These are phyloP conservation scores for Sporobolomyces pararoseus DNA, from an alignment of 768 basidiomycete genomes.

Conservation along the genomic window DNA sequence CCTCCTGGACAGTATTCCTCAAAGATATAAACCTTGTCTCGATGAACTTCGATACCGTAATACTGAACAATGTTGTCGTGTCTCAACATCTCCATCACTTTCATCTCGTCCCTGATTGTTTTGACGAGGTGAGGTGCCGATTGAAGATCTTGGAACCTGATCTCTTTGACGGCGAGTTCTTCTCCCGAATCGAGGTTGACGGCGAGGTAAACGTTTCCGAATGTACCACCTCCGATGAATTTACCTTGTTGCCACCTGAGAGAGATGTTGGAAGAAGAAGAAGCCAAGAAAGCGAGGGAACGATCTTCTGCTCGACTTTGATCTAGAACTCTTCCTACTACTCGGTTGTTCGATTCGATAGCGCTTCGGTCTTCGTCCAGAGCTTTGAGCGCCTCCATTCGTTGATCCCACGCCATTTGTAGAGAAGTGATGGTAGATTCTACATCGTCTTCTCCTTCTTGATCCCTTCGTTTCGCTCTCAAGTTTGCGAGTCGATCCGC, in stretches of 20 bases:
- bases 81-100: slow-evolving; percentile 95
- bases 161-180: slow-evolving; percentile 98
- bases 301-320: slow-evolving; percentile 90
- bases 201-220: slow-evolving; percentile 98
- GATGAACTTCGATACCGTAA: slow-evolving; percentile 97
- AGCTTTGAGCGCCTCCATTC: slow-evolving; percentile 58
- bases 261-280: slow-evolving; percentile 90
- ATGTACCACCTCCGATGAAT: slow-evolving; percentile 97
- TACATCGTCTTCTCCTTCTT: slow-evolving; percentile 24
- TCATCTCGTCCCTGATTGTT: slow-evolving; percentile 91
- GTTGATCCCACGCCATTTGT: slow-evolving; percentile 49
- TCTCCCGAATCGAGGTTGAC: slow-evolving; percentile 93
- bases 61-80: slow-evolving; percentile 98
- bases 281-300: slow-evolving; percentile 87
- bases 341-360: slow-evolving; percentile 65
- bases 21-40: slow-evolving; percentile 98
- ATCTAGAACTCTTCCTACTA: slow-evolving; percentile 86
- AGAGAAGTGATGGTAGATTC: slow-evolving; percentile 26
- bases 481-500: slow-evolving; percentile 36
- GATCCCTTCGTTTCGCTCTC: slow-evolving; percentile 18
- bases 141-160: slow-evolving; percentile 89
- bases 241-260: slow-evolving; percentile 97
- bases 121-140: slow-evolving; percentile 81
- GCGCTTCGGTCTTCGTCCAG: slow-evolving; percentile 65
- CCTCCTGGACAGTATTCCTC: slow-evolving; percentile 98